Evolutionary conservation across 495 filamentous ascomycete species (phyloP), one percentile per base, ranked within the genome.

Genomic region (Aspergillus steynii): DNA sequence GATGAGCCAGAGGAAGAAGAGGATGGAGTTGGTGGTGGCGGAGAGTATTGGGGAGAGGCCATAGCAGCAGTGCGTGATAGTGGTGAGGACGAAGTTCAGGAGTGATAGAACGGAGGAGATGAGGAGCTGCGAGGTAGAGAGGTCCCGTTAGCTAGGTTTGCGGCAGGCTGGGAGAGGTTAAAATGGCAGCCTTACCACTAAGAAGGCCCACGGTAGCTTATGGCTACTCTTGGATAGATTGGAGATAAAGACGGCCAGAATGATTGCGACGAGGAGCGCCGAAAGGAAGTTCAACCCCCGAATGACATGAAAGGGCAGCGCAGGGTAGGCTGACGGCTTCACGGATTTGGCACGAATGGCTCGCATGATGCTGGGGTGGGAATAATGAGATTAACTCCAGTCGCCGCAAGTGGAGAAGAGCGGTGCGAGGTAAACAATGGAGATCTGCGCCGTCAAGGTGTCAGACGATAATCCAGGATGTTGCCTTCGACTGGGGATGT

Each of bases 141-240:
- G 25, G 26, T 25, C 4, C 34, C 46, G 45, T 62, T 55, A 58
- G 34, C 34, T 50, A 58, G 53, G 50, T 57, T 59, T 45, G 5
- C 27, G 20, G 20, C 20, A 20, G 20, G 20, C 20, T 20, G 20
- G 20, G 20, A 20, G 20, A 20, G 20, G 52, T 28, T 50, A 26
- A 46, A 58, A 32, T 14, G 37, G 27, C 32, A 49, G 46, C 61
- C 82, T 60, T 79, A 89, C 86, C 55, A 88, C 70, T 25, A 89
- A 74, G 65, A 89, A 89, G 28, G 86, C 86, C 79, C 83, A 89
- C 12, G 87, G 88, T 4, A 86, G 72, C 54, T 76, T 74, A 66
- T 78, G 84, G 37, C 78, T 71, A 59, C 83, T 82, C 42, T 73
- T 62, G 52, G 79, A 77, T 32, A 90, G 80, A 61, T 87, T 80